Evolutionary conservation across 2,329 filamentous ascomycete genomes (phyloP).

Genomic region (Magnaporthiopsis incrustans): DNA sequence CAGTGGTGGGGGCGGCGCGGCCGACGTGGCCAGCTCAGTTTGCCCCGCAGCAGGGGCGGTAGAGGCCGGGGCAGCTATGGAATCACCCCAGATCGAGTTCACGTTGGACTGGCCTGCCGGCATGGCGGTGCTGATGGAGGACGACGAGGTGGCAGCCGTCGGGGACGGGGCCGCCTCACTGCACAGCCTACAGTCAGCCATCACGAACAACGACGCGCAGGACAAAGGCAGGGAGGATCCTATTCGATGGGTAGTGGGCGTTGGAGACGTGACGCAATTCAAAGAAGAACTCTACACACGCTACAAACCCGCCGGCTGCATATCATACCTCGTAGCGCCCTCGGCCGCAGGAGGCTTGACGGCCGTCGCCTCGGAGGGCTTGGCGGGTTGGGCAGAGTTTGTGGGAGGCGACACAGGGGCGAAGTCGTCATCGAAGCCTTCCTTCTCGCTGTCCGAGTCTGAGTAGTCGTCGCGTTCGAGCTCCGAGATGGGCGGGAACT

Average conservation of each 20-base stretch:
- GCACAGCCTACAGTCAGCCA: neutral
- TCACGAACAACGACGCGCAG: neutral
- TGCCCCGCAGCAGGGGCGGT: conserved; percentile 26
- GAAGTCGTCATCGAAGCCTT: conserved; percentile 90
- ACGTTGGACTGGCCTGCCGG: conserved; percentile 1
- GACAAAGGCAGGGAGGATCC: neutral
- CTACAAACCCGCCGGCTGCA: neutral
- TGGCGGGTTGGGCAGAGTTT: conserved; percentile 16
- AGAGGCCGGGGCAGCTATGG: conserved; percentile 18
- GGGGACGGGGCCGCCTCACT: conserved; percentile 13
- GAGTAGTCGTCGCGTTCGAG: conserved; percentile 76
- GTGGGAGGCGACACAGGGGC: conserved; percentile 46
- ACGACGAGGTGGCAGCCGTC: conserved; percentile 13
- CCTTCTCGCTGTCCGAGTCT: conserved; percentile 62
- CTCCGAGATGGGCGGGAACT: conserved; percentile 92
- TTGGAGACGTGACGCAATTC: neutral
- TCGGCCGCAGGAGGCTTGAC: conserved; percentile 1
- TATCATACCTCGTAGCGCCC: conserved; percentile 8
- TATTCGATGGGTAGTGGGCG: neutral
- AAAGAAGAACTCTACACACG: conserved; percentile 5
- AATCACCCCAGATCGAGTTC: conserved; percentile 12
- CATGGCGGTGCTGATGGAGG: conserved; percentile 5
- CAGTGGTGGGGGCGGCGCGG: conserved; percentile 18
- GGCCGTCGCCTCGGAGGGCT: conserved; percentile 14
- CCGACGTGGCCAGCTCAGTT: conserved; percentile 12